Percentiles rank a stretch among this genome's conserved stretches.
These are phyloP conservation scores for Telopea speciosissima DNA, from an alignment of 177 flowering plant species.

Conservation along the genomic window DNA sequence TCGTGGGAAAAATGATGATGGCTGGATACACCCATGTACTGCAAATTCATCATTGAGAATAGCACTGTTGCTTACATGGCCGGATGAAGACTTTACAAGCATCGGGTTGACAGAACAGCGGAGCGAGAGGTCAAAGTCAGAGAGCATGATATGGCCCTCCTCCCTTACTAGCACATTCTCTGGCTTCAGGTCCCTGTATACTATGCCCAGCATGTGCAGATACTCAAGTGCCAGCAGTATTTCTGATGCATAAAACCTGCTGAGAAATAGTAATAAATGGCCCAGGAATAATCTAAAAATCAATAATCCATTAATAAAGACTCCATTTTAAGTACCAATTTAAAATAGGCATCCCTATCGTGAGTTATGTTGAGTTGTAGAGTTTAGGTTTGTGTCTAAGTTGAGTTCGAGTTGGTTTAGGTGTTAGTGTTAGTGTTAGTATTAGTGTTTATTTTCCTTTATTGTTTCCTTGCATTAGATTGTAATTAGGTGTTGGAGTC, in stretches of 20 bases:
- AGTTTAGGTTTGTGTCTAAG: too few species aligned
- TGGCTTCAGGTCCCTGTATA: constrained; percentile 70
- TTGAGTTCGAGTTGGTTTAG: too few species aligned
- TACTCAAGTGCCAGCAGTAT: constrained; percentile 62
- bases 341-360: not conserved
- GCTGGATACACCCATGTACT: constrained; percentile 58
- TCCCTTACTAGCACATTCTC: constrained; percentile 74
- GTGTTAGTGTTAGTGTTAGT: too few species aligned
- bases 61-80: constrained; percentile 24
- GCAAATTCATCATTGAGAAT: constrained; percentile 36
- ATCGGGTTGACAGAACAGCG: constrained; percentile 72
- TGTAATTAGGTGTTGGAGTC: too few species aligned
- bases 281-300: not conserved
- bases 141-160: constrained; percentile 79
- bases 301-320: too few species aligned
- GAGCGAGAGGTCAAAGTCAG: constrained; percentile 69
- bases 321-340: too few species aligned
- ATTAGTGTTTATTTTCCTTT: too few species aligned
- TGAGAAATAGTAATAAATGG: not conserved
- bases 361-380: too few species aligned
- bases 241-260: constrained; percentile 71
- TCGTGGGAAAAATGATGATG: constrained; percentile 49
- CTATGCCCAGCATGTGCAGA: constrained; percentile 71
- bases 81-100: constrained; percentile 69
- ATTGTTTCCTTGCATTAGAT: too few species aligned